These are phyloP conservation scores for Digitaria exilis DNA, from an alignment of 202 grass and related monocot genomes.

Conservation along the genomic window DNA sequence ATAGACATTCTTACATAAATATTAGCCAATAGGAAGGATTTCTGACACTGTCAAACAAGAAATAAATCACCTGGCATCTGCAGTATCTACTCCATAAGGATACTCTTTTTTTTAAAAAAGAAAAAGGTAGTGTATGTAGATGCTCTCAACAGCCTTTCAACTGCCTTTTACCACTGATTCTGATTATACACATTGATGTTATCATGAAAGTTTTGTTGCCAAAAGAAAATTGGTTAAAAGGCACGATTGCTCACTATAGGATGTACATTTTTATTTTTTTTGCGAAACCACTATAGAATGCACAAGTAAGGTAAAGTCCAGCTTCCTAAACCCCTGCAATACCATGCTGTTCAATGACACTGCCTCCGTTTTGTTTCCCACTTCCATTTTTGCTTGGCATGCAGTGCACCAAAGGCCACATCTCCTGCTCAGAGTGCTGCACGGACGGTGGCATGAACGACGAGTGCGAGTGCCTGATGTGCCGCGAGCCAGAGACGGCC, in stretches of 20 bases:
- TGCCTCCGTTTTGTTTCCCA: not conserved
- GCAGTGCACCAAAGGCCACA: conserved; percentile 21
- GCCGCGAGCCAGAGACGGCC: conserved; percentile 9
- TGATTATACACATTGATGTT: not conserved
- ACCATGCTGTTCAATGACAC: not conserved
- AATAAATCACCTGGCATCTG: not conserved
- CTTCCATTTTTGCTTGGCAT: not conserved
- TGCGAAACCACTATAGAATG: too few species aligned
- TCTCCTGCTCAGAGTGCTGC: conserved; percentile 29
- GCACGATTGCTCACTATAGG: too few species aligned
- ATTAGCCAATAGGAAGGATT: not conserved
- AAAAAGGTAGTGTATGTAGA: too few species aligned
- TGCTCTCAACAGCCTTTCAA: too few species aligned
- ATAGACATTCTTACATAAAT: not conserved
- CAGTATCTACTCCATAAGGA: not conserved
- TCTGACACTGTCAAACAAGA: not conserved
- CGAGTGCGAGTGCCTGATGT: conserved; percentile 28
- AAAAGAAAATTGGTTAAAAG: not conserved
- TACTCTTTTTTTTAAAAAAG: not conserved
- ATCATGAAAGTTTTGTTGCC: not conserved
- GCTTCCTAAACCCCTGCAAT: not conserved
- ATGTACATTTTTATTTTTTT: too few species aligned
- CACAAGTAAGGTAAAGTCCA: not conserved
- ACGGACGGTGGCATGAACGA: not conserved
- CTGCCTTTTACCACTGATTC: not conserved